phyloP scores from a whole-genome alignment of 805 yeast genomes.

The Hanseniaspora clermontiae region DNA sequence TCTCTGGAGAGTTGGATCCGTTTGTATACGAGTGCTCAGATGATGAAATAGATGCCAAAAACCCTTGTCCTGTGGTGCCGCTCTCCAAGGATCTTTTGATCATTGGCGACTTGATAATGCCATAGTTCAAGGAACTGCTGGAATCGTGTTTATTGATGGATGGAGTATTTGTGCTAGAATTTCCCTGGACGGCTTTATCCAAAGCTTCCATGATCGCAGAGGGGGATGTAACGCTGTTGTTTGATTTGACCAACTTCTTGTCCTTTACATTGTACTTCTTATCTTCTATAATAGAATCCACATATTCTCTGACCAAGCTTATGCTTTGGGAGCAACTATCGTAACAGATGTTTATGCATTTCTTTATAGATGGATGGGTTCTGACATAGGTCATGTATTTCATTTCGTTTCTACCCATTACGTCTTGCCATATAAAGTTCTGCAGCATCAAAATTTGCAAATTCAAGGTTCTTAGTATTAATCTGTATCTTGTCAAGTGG shows the following conservation, averaged over 20 bases:
- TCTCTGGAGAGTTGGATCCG: slow-evolving; percentile 8
- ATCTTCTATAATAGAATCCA: slow-evolving; percentile 12
- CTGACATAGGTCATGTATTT: slow-evolving; percentile 25
- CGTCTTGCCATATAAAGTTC: slow-evolving; percentile 45
- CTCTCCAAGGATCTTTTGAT: background rate
- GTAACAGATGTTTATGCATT: slow-evolving; percentile 39
- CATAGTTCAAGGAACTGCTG: slow-evolving; percentile 8
- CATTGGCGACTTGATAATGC: background rate
- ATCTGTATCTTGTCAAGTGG: slow-evolving; percentile 38
- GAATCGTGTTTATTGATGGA: slow-evolving; percentile 16
- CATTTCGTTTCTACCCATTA: slow-evolving; percentile 30
- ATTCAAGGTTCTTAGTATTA: slow-evolving; percentile 49
- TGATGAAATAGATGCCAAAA: background rate
- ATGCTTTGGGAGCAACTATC: slow-evolving; percentile 43
- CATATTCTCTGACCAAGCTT: slow-evolving; percentile 34
- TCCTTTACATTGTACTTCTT: slow-evolving; percentile 1
- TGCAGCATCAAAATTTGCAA: slow-evolving; percentile 43
- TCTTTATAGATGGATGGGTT: slow-evolving; percentile 33
- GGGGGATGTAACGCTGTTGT: background rate
- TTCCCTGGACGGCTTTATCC: background rate
- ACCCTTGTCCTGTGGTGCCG: background rate
- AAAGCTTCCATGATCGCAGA: background rate
- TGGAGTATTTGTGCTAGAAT: background rate
- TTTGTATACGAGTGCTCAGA: slow-evolving; percentile 7
- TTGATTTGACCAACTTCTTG: background rate